Evolutionary conservation across 1,284 basidiomycete species (phyloP).

Genomic region (Grifola frondosa): DNA sequence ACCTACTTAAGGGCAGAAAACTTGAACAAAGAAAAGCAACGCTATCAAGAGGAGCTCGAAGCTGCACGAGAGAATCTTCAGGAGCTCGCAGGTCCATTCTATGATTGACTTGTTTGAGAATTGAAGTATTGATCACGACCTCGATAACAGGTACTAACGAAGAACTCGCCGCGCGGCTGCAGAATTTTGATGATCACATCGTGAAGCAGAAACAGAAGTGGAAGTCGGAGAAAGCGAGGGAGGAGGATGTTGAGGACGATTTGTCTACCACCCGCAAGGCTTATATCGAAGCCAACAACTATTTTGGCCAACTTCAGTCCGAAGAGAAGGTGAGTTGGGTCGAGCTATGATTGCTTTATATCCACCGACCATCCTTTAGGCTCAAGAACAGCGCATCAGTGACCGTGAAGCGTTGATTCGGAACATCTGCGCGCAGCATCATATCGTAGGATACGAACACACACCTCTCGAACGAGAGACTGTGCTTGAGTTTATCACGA

Average conservation of each 20-base stretch:
- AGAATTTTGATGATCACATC: constrained; percentile 74
- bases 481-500: constrained; percentile 67
- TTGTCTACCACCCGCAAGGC: constrained; percentile 49
- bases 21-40: constrained; percentile 64
- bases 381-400: constrained; percentile 70
- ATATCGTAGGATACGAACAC: constrained; percentile 74
- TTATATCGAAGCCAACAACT: constrained; percentile 56
- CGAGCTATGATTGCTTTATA: not conserved
- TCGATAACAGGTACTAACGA: constrained; percentile 68
- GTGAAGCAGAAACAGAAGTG: constrained; percentile 52
- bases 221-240: constrained; percentile 45
- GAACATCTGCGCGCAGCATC: constrained; percentile 65
- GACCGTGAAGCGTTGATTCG: constrained; percentile 77
- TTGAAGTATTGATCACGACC: not conserved
- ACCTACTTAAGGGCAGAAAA: constrained; percentile 75
- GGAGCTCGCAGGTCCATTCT: constrained; percentile 67
- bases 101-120: not conserved
- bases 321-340: constrained; percentile 59
- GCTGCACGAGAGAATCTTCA: constrained; percentile 70
- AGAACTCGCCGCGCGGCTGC: constrained; percentile 67
- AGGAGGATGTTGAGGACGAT: constrained; percentile 66
- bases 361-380: constrained; percentile 41
- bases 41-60: constrained; percentile 54
- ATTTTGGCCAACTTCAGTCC: constrained; percentile 61
- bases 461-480: constrained; percentile 65